Conservation (phyloP, 768 basidiomycete genomes). For the Suillus cothurnatus region DNA sequence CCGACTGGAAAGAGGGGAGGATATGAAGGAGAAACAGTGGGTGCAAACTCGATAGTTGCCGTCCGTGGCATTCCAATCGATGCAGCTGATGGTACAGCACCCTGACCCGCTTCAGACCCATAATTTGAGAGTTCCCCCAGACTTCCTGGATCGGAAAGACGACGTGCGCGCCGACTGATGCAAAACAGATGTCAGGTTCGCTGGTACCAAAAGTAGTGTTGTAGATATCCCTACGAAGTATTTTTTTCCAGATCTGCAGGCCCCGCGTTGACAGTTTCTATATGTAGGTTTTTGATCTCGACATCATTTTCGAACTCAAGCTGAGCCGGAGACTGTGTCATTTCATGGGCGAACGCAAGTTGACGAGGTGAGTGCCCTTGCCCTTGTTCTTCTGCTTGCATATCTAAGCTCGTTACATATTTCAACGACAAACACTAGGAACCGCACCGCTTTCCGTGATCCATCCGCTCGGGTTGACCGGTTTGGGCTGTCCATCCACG, state of each 20-base stretch:
- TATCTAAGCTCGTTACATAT: slow-evolving; percentile 10
- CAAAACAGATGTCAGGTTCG: slow-evolving; percentile 5
- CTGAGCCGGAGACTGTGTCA: slow-evolving; percentile 8
- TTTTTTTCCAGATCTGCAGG: not conserved
- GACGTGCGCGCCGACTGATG: slow-evolving; percentile 19
- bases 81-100: not conserved
- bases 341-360: slow-evolving; percentile 1
- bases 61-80: slow-evolving; percentile 37
- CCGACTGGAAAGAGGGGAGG: slow-evolving; percentile 26
- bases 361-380: slow-evolving; percentile 10
- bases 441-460: slow-evolving; percentile 49
- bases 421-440: slow-evolving; percentile 20
- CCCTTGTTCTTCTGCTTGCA: not conserved
- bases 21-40: slow-evolving; percentile 30
- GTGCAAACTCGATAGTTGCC: slow-evolving; percentile 56
- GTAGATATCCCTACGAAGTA: not conserved
- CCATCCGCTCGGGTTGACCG: slow-evolving; percentile 75
- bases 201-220: slow-evolving; percentile 9
- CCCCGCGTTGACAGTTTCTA: not conserved
- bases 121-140: slow-evolving; percentile 6
- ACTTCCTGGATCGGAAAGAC: slow-evolving; percentile 41
- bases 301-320: not conserved
- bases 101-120: not conserved
- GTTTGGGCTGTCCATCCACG: slow-evolving; percentile 67
- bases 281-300: not conserved